phyloP scores from a whole-genome alignment of 768 basidiomycete species.

The Pisolithus sp. region DNA sequence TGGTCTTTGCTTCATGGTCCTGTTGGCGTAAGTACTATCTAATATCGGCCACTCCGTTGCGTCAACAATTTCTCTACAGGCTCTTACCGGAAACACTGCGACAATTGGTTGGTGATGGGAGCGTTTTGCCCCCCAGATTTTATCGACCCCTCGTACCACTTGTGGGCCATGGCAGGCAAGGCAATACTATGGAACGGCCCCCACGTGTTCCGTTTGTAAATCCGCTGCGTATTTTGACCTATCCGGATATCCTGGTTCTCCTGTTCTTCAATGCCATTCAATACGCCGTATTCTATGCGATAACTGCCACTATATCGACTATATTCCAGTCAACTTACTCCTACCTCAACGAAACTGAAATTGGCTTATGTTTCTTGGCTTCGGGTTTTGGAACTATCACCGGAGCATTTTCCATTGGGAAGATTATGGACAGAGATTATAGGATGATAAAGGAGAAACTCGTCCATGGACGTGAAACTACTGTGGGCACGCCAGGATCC shows the following conservation, averaged over 20 bases:
- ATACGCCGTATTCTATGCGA: conserved; percentile 45
- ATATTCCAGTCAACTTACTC: conserved; percentile 47
- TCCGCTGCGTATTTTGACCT: conserved; percentile 31
- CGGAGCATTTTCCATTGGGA: conserved; percentile 53
- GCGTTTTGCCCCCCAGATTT: conserved; percentile 19
- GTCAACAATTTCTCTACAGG: conserved; percentile 24
- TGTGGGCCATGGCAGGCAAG: conserved; percentile 19
- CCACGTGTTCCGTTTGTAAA: conserved; percentile 27
- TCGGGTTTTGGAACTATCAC: conserved; percentile 67
- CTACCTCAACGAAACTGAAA: conserved; percentile 38
- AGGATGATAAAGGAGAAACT: conserved; percentile 28
- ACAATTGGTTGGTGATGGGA: conserved; percentile 24
- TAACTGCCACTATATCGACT: conserved; percentile 42
- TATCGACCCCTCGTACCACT: conserved; percentile 23
- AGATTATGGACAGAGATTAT: conserved; percentile 63
- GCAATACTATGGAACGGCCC: background rate
- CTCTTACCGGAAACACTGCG: conserved; percentile 19
- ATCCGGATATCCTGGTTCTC: conserved; percentile 32
- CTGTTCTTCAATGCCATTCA: conserved; percentile 50
- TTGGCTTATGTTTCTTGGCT: conserved; percentile 75
- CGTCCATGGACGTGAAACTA: conserved; percentile 5
- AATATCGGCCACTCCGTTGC: conserved; percentile 14
- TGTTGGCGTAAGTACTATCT: conserved; percentile 36
- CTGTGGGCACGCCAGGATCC: conserved; percentile 16
- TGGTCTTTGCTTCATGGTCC: conserved; percentile 38